These are phyloP conservation scores for Naganishia kalamii DNA, from an alignment of 768 basidiomycete species.

Conservation along the genomic window DNA sequence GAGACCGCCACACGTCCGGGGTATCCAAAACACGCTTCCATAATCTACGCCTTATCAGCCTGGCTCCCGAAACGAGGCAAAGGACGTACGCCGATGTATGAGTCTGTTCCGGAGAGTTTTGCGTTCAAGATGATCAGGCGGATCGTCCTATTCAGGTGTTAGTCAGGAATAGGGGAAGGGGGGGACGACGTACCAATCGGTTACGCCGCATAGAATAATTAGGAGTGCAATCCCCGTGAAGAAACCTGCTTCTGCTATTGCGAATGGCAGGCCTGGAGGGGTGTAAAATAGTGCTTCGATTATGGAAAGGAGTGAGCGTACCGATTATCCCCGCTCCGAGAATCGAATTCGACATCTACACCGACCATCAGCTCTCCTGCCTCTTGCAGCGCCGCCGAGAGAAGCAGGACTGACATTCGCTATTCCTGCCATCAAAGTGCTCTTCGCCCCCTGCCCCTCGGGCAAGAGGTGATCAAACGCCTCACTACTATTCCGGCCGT, in stretches of 20 bases:
- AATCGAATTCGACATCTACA: conserved; percentile 88
- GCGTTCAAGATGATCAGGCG: conserved; percentile 91
- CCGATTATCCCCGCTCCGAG: conserved; percentile 71
- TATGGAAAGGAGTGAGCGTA: conserved; percentile 14
- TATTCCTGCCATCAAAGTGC: conserved; percentile 51
- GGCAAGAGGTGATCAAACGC: background rate
- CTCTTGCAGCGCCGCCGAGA: conserved; percentile 64
- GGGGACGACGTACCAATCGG: conserved; percentile 48
- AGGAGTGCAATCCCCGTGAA: conserved; percentile 78
- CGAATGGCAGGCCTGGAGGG: conserved; percentile 78
- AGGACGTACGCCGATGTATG: conserved; percentile 62
- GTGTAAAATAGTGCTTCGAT: background rate
- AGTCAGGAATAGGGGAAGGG: background rate
- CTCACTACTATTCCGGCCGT: background rate
- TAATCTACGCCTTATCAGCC: conserved; percentile 53
- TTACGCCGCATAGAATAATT: conserved; percentile 68
- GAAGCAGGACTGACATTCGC: conserved; percentile 66
- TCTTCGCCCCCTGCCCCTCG: conserved; percentile 36
- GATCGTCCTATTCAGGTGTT: conserved; percentile 68
- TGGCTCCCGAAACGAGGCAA: background rate
- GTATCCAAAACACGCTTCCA: conserved; percentile 85
- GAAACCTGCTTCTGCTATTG: conserved; percentile 89
- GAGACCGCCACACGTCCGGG: conserved; percentile 90
- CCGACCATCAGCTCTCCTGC: conserved; percentile 37
- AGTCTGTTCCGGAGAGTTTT: conserved; percentile 83